Evolutionary conservation across 169 alveolate genomes (phyloP).

Genomic region (Amoebophrya sp.): DNA sequence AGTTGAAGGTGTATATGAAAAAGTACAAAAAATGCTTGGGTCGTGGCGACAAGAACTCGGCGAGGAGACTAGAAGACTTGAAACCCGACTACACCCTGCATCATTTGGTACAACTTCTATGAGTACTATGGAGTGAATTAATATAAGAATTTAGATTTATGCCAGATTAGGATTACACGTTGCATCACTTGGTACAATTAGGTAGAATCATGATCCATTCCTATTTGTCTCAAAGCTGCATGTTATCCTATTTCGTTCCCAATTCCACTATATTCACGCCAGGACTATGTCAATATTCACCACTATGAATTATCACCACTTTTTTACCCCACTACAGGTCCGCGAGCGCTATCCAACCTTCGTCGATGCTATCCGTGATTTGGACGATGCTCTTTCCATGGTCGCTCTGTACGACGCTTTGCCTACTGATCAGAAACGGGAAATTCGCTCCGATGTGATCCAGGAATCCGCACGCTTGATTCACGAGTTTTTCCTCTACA

Average conservation of each 20-base stretch:
- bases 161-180: too few species aligned
- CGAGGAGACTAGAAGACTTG: constrained; percentile 66
- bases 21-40: constrained; percentile 75
- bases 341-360: constrained; percentile 85
- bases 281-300: too few species aligned
- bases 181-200: too few species aligned
- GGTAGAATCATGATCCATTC: too few species aligned
- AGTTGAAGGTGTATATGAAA: constrained; percentile 77
- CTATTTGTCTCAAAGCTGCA: too few species aligned
- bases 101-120: constrained; percentile 61
- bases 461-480: constrained; percentile 58
- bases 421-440: constrained; percentile 44
- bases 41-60: constrained; percentile 71
- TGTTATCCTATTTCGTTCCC: too few species aligned
- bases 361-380: constrained; percentile 89
- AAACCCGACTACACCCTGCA: constrained; percentile 84
- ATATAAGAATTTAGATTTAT: too few species aligned
- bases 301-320: too few species aligned
- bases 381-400: constrained; percentile 95
- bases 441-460: constrained; percentile 57
- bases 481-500: constrained; percentile 74
- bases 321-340: not conserved
- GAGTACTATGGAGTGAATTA: too few species aligned
- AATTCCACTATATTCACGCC: too few species aligned
- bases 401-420: constrained; percentile 75